Base-by-base conservation (phyloP, 345 rosid species). In the Turritis glabra region DNA sequence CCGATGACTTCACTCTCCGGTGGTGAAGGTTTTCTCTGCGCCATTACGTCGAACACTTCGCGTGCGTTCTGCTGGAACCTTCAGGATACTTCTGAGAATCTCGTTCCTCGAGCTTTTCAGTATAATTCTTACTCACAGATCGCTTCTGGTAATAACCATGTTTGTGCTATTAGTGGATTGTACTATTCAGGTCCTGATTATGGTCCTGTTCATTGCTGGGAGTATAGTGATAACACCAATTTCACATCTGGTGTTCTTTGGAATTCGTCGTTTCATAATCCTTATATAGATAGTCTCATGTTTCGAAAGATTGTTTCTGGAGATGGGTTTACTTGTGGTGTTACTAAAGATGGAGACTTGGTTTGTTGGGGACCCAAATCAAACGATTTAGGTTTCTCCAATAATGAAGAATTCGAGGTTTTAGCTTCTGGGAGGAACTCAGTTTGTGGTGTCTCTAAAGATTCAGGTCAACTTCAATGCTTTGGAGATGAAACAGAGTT, bases 341-440 rank as follows among this genome's bases (percentile, higher is more conserved):
- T 80, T 58, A 85, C 87, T 63, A 84, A 88, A 75, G 97, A 82
- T 29, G 87, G 75, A 33, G 87, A 85, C 18, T 48, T 86, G 30
- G 78, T 82, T 62, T 95, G 99, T 4, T 95, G 99, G 97, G 99
- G 99, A 59, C 97, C 99, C 2, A 86, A 81, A 38, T 86, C 96
- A 2, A 62, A 60, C 4, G 64, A 17, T 46, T 68, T 95, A 10
- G 83, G 84, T 8, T 27, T 81, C 79, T 84, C 87, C 0, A 82
- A 51, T 22, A 51, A 68, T 19, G 14, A 83, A 68, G 30, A 81
- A 65, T 63, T 86, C 64, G 77, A 54, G 41, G 85, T 80, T 74
- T 83, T 95, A 41, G 93, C 96, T 77, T 87, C 97, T 5, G 90
- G 89, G 19, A 85, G 71, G 14, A 70, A 50, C 50, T 83, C 87